A percentile compares a stretch with the other conserved stretches of the same genome.
phyloP scores from a whole-genome alignment of 176 grass and related monocot species.

The Guadua angustifolia region DNA sequence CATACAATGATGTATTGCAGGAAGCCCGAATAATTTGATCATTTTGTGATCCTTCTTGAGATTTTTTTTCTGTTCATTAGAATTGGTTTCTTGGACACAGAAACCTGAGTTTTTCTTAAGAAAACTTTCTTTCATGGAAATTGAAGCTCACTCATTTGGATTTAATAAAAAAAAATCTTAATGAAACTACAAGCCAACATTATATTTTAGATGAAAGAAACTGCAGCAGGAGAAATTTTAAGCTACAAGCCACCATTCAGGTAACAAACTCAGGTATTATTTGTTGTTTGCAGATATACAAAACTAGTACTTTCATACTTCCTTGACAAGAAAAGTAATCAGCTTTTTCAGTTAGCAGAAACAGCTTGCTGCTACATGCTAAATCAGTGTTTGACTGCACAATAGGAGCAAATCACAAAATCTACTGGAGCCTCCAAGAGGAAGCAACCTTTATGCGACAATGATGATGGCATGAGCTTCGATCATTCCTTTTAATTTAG shows the following conservation, averaged over 20 bases:
- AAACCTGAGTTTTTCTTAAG: neutral
- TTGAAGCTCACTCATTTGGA: neutral
- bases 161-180: neutral
- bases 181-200: too few relatives aligned
- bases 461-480: constrained; percentile 40
- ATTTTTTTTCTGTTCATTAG: constrained; percentile 8
- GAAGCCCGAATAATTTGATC: constrained; percentile 14
- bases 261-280: neutral
- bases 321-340: neutral
- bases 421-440: neutral
- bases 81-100: neutral
- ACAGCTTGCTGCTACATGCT: neutral
- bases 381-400: neutral
- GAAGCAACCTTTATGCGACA: constrained; percentile 31
- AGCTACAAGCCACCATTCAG: neutral
- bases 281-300: neutral
- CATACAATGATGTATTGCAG: constrained; percentile 33
- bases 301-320: neutral
- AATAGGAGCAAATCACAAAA: neutral
- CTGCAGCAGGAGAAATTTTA: neutral
- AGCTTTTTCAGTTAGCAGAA: constrained; percentile 10
- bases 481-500: constrained; percentile 45
- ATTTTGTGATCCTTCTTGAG: constrained; percentile 15
- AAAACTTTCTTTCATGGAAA: neutral
- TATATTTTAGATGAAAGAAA: constrained; percentile 15